Evolutionary conservation across 2,329 filamentous ascomycete species (phyloP).

Genomic region (Xylariaceae sp.): DNA sequence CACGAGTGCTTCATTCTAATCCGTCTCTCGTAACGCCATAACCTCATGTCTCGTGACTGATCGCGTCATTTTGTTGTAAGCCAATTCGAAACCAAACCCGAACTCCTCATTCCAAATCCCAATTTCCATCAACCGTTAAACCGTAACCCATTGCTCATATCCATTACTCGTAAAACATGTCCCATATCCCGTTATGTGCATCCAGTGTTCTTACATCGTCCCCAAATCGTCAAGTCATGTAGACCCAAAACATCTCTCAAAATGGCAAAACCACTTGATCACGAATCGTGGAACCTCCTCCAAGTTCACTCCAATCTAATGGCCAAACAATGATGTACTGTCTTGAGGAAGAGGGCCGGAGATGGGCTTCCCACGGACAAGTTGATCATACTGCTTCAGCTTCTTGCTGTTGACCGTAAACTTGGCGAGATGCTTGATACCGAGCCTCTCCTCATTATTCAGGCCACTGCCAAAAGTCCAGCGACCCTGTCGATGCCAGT

Average conservation of each 20-base stretch:
- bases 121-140: not conserved
- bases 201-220: not conserved
- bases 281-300: too few species aligned
- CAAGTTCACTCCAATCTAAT: not conserved
- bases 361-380: constrained; percentile 23
- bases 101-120: not conserved
- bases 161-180: not conserved
- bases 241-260: not conserved
- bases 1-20: too few species aligned
- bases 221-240: not conserved
- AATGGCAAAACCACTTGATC: too few species aligned
- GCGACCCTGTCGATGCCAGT: constrained; percentile 45
- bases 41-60: not conserved
- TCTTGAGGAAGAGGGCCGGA: constrained; percentile 20
- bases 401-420: constrained; percentile 28
- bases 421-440: constrained; percentile 30
- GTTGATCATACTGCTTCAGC: constrained; percentile 21
- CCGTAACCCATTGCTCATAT: not conserved
- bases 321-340: constrained; percentile 23
- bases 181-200: not conserved
- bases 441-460: constrained; percentile 27
- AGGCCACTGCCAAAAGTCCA: constrained; percentile 51
- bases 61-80: too few species aligned
- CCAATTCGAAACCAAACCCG: too few species aligned
- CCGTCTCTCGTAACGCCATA: not conserved